Conservation (phyloP, 2,329 filamentous ascomycete species). For the Cadophora gregata region DNA sequence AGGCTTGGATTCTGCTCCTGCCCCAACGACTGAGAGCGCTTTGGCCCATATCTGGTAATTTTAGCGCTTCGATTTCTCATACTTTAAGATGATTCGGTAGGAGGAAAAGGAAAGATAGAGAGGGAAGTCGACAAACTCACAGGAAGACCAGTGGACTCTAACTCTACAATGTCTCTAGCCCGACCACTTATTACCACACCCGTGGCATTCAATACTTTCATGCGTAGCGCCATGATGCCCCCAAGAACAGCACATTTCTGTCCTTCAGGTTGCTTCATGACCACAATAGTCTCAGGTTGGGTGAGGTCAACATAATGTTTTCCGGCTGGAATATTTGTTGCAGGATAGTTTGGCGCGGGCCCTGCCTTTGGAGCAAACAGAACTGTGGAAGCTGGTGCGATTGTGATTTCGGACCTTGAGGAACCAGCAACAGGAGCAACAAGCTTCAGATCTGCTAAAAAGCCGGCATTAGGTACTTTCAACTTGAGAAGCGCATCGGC, state of each 20-base stretch:
- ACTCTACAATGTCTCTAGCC: constrained; percentile 68
- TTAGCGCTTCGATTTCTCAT: constrained; percentile 9
- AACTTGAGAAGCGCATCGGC: constrained; percentile 77
- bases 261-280: constrained; percentile 68
- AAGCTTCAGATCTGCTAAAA: constrained; percentile 61
- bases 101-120: not conserved
- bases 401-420: constrained; percentile 37
- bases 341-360: constrained; percentile 38
- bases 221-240: constrained; percentile 76
- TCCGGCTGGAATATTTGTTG: constrained; percentile 59
- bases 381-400: constrained; percentile 63
- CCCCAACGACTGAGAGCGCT: constrained; percentile 62
- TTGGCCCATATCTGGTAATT: constrained; percentile 57
- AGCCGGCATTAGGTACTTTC: constrained; percentile 68
- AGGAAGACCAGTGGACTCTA: constrained; percentile 60
- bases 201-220: constrained; percentile 65
- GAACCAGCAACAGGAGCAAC: constrained; percentile 37
- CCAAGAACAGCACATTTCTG: constrained; percentile 76
- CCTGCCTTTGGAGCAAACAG: constrained; percentile 65
- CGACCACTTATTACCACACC: constrained; percentile 72
- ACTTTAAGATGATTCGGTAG: not conserved
- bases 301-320: constrained; percentile 74
- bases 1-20: constrained; percentile 60
- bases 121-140: constrained; percentile 47
- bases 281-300: constrained; percentile 63